Evolutionary conservation across 768 basidiomycete species (phyloP).

Genomic region (Botryobasidium botryosum): DNA sequence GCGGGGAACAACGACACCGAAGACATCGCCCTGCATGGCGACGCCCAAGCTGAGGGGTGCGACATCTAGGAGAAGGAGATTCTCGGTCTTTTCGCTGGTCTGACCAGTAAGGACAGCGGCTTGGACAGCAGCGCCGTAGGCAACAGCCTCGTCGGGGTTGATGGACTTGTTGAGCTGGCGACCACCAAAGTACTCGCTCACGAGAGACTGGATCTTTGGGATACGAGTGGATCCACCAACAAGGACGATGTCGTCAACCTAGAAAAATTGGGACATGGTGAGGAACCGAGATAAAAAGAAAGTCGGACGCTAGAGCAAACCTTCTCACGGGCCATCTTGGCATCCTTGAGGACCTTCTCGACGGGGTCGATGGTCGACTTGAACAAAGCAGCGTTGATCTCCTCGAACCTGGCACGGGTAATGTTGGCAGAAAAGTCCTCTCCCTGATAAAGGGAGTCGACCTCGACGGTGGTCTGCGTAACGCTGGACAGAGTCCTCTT

Average conservation of each 20-base stretch:
- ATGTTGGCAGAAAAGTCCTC: conserved; percentile 98
- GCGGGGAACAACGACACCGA: conserved; percentile 97
- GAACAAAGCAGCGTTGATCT: conserved; percentile 91
- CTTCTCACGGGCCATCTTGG: conserved; percentile 93
- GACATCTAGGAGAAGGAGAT: conserved; percentile 95
- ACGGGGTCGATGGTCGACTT: conserved; percentile 97
- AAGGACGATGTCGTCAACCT: conserved; percentile 96
- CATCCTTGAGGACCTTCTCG: conserved; percentile 97
- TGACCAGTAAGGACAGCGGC: conserved; percentile 97
- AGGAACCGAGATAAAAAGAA: not conserved
- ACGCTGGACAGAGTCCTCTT: conserved; percentile 98
- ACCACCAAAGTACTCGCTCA: conserved; percentile 96
- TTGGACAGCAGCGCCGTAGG: conserved; percentile 98
- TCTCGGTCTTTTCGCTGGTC: conserved; percentile 97
- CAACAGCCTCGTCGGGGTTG: conserved; percentile 99
- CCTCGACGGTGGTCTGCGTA: conserved; percentile 96
- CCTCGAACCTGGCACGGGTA: conserved; percentile 99
- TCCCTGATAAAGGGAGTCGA: conserved; percentile 96
- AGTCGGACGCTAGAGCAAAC: not conserved
- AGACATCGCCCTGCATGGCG: conserved; percentile 99
- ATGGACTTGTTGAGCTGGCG: conserved; percentile 99
- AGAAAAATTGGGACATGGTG: conserved; percentile 9
- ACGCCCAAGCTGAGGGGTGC: conserved; percentile 98
- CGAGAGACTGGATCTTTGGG: conserved; percentile 94
- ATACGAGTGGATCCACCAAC: conserved; percentile 99